Evolutionary conservation across 768 basidiomycete species (phyloP).

Genomic region (Leccinum subgranulosum): DNA sequence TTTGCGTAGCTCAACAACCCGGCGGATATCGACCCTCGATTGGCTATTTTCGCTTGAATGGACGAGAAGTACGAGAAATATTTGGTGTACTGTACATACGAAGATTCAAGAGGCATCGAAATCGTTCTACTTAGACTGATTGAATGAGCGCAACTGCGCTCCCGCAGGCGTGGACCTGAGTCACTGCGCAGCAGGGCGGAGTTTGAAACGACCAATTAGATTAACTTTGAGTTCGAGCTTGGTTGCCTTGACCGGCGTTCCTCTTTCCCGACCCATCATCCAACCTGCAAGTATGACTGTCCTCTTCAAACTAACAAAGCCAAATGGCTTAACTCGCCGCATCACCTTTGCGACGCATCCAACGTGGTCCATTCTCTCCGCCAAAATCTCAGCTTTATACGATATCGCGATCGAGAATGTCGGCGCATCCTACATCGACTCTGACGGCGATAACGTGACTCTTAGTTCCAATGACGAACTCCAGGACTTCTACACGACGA

Average conservation of each 20-base stretch:
- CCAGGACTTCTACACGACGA: constrained; percentile 59
- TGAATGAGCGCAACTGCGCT: not conserved
- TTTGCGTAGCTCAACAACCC: constrained; percentile 64
- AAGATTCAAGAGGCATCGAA: not conserved
- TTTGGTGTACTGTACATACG: constrained; percentile 1
- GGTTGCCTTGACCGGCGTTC: not conserved
- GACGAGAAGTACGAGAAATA: not conserved
- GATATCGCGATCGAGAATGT: constrained; percentile 54
- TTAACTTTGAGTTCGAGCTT: not conserved
- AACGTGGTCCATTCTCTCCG: constrained; percentile 54
- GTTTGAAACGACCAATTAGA: constrained; percentile 37
- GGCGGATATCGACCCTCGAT: constrained; percentile 56
- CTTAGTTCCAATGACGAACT: constrained; percentile 75
- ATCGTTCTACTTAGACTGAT: not conserved
- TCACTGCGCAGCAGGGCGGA: constrained; percentile 38
- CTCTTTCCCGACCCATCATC: constrained; percentile 24
- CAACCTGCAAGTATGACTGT: constrained; percentile 38
- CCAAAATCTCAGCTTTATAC: constrained; percentile 52
- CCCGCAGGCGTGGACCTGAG: constrained; percentile 4
- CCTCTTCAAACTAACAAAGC: constrained; percentile 65
- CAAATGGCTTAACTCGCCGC: constrained; percentile 57
- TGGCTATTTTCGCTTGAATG: constrained; percentile 67
- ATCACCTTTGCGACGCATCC: constrained; percentile 51
- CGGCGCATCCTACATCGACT: constrained; percentile 69
- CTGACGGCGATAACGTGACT: constrained; percentile 73